Base-by-base conservation (phyloP, 2,329 filamentous ascomycete species). In the Dryadomyces sulphureus region DNA sequence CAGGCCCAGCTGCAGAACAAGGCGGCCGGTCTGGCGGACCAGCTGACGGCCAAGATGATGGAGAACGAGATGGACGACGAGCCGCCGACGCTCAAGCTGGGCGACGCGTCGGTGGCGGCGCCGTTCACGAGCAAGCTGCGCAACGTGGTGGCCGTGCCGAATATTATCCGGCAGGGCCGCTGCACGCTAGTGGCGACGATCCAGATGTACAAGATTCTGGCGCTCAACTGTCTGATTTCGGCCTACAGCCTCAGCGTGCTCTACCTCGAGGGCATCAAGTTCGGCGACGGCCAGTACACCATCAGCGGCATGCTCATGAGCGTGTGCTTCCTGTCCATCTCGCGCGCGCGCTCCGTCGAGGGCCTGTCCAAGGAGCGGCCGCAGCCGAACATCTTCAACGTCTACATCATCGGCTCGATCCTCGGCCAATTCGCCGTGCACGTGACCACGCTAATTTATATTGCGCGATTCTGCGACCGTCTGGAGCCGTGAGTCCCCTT, bases 301-400 rank as follows among this genome's bases (percentile, higher is more conserved):
- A 96, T 98, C 57, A 95, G 88, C 56, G 92, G 92, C 55, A 96
- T 98, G 85, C 81, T 98, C 62, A 96, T 98, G 92, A 95, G 89
- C 57, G 92, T 98, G 43, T 98, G 92, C 68, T 98, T 98, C 75
- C 69, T 98, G 57, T 95, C 89, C 50, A 95, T 98, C 58, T 96
- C 92, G n/a, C 83, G 92, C 49, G 92, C 92, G 35, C 92, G 88
- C 69, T 86, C 92, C 25, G 92, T 98, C 45, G 92, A 98, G 66
- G 83, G 84, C 32, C 72, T 98, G 21, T 95, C 90, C 52, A 95
- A 95, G 67, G 92, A 98, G 65, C 84, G 92, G 35, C 92, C 92
- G 0, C 92, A 98, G 66, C 89, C 90, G 46, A 95, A 96, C 65
- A 98, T 98, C 60, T 96, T 96, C 73, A 98, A 98, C 68, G 75